These are phyloP conservation scores for Vairimorpha ceranae DNA, from an alignment of 371 early-diverging fungal genomes.

Conservation along the genomic window DNA sequence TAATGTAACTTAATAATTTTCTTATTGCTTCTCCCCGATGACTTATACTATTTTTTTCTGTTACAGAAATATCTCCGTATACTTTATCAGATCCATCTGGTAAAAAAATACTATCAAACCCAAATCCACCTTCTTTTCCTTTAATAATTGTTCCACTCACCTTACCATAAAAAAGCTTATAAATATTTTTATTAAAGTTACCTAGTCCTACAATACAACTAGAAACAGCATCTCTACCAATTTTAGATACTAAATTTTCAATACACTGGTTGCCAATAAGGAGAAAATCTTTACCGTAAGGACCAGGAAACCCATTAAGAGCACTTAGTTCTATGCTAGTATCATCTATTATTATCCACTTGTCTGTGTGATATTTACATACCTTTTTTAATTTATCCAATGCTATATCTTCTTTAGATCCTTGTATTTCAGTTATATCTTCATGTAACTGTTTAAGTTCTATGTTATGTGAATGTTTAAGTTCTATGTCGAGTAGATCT, in stretches of 20 bases:
- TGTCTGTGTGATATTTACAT: not conserved
- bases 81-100: not conserved
- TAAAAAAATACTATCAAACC: constrained; percentile 28
- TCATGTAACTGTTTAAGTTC: constrained; percentile 4
- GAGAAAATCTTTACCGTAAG: constrained; percentile 47
- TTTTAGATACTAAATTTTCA: constrained; percentile 27
- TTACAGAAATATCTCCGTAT: constrained; percentile 14
- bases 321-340: constrained; percentile 27
- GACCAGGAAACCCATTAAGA: constrained; percentile 50
- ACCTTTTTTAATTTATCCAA: constrained; percentile 27
- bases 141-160: constrained; percentile 21
- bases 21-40: constrained; percentile 26
- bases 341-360: constrained; percentile 39
- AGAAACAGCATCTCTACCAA: constrained; percentile 18
- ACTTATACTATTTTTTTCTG: constrained; percentile 26
- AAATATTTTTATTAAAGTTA: constrained; percentile 1
- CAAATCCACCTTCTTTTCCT: not conserved
- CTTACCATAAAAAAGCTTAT: constrained; percentile 15
- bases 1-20: no score
- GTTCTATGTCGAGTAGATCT: not conserved
- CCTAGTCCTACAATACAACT: constrained; percentile 18
- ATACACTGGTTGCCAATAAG: constrained; percentile 32
- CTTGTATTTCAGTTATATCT: constrained; percentile 48
- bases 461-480: not conserved
- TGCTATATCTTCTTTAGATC: constrained; percentile 32